These are phyloP conservation scores for Pythium insidiosum DNA, from an alignment of 352 stramenopile genomes.

Conservation along the genomic window DNA sequence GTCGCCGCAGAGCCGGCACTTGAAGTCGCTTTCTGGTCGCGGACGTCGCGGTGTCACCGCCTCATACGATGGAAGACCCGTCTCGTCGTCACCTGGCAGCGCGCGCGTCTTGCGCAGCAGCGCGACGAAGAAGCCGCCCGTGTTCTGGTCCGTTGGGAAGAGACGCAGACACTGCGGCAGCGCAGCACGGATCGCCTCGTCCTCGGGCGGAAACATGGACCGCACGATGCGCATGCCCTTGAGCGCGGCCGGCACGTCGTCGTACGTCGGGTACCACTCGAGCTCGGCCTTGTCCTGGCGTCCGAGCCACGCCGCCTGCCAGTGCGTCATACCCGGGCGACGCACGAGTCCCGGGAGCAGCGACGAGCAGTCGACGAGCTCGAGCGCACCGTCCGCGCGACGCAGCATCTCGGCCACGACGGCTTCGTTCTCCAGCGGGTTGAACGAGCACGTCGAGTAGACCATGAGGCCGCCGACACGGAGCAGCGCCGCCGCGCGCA, in stretches of 20 bases:
- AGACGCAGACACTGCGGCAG: conserved; percentile 88
- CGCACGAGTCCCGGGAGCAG: conserved; percentile 39
- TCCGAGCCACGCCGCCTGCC: conserved; percentile 61
- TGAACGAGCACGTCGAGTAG: conserved; percentile 96
- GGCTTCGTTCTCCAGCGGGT: conserved; percentile 98
- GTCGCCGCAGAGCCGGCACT: conserved; percentile 19
- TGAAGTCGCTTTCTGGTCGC: conserved; percentile 16
- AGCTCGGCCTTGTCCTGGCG: conserved; percentile 23
- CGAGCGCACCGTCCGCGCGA: conserved; percentile 70
- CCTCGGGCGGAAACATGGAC: conserved; percentile 80
- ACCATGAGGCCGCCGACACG: conserved; percentile 89
- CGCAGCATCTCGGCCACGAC: conserved; percentile 93
- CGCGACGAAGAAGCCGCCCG: conserved; percentile 97
- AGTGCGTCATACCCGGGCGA: conserved; percentile 41
- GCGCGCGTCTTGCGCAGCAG: conserved; percentile 82
- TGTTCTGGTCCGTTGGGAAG: conserved; percentile 96
- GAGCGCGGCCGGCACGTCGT: conserved; percentile 40
- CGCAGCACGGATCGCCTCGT: conserved; percentile 24
- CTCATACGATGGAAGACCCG: conserved; percentile 39
- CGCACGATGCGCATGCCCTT: conserved; percentile 48
- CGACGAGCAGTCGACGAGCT: conserved; percentile 77
- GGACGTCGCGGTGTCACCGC: conserved; percentile 8
- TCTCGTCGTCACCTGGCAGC: conserved; percentile 25
- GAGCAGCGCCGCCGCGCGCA: conserved; percentile 86
- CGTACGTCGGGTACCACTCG: conserved; percentile 52